Evolutionary conservation across 2,329 filamentous ascomycete genomes (phyloP).

Genomic region (Penicillium sp.): DNA sequence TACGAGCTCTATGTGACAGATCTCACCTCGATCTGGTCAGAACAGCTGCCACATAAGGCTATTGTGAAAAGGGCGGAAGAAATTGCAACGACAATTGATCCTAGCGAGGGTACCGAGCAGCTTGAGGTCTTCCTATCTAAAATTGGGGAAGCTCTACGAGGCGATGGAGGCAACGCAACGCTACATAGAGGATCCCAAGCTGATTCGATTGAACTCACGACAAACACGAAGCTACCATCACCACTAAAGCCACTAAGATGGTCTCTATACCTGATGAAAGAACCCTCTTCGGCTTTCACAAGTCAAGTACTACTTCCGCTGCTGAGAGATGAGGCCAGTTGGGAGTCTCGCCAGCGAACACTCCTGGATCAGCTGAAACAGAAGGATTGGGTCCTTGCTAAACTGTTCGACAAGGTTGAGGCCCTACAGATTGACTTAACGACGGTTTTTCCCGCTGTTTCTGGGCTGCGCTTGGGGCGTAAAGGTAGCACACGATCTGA

Average conservation of each 20-base stretch:
- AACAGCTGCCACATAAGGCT: conserved; percentile 43
- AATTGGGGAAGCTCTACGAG: conserved; percentile 47
- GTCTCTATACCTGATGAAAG: conserved; percentile 46
- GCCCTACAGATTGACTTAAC: conserved; percentile 53
- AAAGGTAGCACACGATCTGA: conserved; percentile 48
- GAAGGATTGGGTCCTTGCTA: conserved; percentile 57
- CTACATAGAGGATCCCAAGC: conserved; percentile 26
- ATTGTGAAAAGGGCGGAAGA: conserved; percentile 49
- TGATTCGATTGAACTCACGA: conserved; percentile 44
- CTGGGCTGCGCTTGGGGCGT: conserved; percentile 44
- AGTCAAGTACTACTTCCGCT: conserved; percentile 52
- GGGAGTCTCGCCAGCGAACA: conserved; percentile 46
- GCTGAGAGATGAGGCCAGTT: conserved; percentile 46
- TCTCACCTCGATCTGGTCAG: conserved; percentile 55
- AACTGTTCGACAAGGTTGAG: conserved; percentile 57
- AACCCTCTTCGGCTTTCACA: conserved; percentile 42
- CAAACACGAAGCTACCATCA: conserved; percentile 49
- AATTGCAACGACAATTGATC: conserved; percentile 55
- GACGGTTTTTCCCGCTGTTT: conserved; percentile 53
- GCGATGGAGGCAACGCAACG: conserved; percentile 30
- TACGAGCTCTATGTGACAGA: conserved; percentile 57
- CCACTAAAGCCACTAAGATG: conserved; percentile 53
- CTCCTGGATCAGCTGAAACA: conserved; percentile 50
- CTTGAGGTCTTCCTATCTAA: conserved; percentile 54
- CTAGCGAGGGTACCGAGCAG: conserved; percentile 54